These are phyloP conservation scores for Collybia nuda DNA, from an alignment of 768 basidiomycete species.

Conservation along the genomic window DNA sequence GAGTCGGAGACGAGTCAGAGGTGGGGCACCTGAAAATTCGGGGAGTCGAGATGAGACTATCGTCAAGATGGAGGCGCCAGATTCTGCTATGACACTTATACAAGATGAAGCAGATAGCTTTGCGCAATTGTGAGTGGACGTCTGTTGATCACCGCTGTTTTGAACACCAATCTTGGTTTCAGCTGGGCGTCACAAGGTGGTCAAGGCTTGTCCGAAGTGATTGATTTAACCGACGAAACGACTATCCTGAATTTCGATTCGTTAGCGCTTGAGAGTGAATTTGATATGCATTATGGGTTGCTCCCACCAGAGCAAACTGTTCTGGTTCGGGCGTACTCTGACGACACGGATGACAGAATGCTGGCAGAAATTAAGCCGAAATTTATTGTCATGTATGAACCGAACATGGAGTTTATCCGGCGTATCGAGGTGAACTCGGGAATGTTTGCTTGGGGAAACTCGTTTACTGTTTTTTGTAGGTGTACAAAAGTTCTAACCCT, in stretches of 20 bases:
- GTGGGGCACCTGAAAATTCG: conserved; percentile 53
- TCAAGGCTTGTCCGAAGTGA: conserved; percentile 15
- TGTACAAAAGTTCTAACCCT: conserved; percentile 82
- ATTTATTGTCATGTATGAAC: conserved; percentile 96
- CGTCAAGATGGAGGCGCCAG: conserved; percentile 16
- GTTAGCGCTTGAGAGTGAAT: conserved; percentile 48
- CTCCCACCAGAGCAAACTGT: conserved; percentile 78
- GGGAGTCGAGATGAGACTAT: conserved; percentile 10
- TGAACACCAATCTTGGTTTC: background rate
- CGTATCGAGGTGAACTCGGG: conserved; percentile 73
- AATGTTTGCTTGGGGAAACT: background rate
- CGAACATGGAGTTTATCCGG: conserved; percentile 89
- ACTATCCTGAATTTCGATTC: conserved; percentile 36
- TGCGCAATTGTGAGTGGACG: conserved; percentile 52
- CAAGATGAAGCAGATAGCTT: conserved; percentile 52
- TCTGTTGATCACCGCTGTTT: background rate
- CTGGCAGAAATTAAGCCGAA: conserved; percentile 85
- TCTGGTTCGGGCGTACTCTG: conserved; percentile 83
- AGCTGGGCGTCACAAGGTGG: conserved; percentile 36
- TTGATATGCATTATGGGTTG: conserved; percentile 79
- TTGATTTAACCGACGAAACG: conserved; percentile 23
- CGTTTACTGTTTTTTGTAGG: conserved; percentile 40
- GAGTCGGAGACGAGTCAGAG: conserved; percentile 73
- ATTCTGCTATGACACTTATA: conserved; percentile 30
- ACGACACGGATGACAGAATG: conserved; percentile 89